Evolutionary conservation across 2,329 filamentous ascomycete genomes (phyloP), one percentile per base, ranked within the genome.

Genomic region (Nannizziopsis arthrosporioides): DNA sequence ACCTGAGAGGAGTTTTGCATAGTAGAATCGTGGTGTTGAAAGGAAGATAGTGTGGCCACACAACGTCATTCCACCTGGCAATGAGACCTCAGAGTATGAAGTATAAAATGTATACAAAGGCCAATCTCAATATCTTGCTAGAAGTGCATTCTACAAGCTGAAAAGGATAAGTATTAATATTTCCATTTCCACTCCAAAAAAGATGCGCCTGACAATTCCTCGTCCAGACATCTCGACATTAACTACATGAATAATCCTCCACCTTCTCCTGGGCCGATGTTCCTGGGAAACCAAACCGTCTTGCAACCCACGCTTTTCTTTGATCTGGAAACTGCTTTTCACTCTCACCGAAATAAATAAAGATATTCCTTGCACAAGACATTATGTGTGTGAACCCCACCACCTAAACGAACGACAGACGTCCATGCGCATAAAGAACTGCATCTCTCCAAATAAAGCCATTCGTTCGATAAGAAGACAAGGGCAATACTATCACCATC

Each of bases 241-340:
- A 31, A 45, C 30, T 39, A 46, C 35, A 30, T 19, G 15, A n/a
- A 40, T 8, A 43, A 46, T 37, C 43, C 36, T 36, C 17, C 8
- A 17, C 30, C 30, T 10, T 32, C 37, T 9, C 36, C 27, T 34
- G 14, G 8, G 44, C 27, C 14, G 32, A 15, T 31, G n/a, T 17
- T 36, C 14, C 22, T 18, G 32, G 44, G 44, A 46, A 40, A 11
- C 44, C 35, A 46, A 40, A 31, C 32, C 31, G 14, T 15, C 22
- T 44, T 35, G 22, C 43, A 31, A 46, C 44, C 44, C 44, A 22
- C 30, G 45, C 27, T 47, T 47, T 47, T 47, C 18, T 47, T 35
- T 47, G 36, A 41, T 37, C 45, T 39, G 30, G 22, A 27, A 47
- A 36, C 30, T 42, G 7, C 31, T 22, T 14, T 34, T 42, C 30